Evolutionary conservation across 305 asterid genomes (phyloP).

Genomic region (Fraxinus angustifolia): DNA sequence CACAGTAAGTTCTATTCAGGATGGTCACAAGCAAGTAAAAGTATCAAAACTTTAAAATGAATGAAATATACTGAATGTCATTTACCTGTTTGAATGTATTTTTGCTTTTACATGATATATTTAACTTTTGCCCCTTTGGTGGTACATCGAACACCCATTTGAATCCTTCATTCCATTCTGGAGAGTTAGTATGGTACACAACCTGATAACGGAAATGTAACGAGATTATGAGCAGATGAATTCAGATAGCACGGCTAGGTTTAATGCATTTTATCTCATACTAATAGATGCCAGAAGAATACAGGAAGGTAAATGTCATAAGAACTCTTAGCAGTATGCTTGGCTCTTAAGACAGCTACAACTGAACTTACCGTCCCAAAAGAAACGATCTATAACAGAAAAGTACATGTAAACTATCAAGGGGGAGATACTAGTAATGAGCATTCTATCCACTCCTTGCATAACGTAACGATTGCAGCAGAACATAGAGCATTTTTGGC

Average conservation of each 20-base stretch:
- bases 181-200: slow-evolving; percentile 55
- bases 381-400: not conserved
- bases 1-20: not conserved
- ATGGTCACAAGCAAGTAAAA: not conserved
- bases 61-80: not conserved
- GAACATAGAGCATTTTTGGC: not conserved
- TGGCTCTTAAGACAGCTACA: not conserved
- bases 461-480: not conserved
- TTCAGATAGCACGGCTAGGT: not conserved
- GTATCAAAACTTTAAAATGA: slow-evolving; percentile 1
- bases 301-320: not conserved
- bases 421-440: not conserved
- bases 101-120: slow-evolving; percentile 61
- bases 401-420: not conserved
- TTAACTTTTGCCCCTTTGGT: slow-evolving; percentile 84
- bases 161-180: slow-evolving; percentile 81
- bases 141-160: slow-evolving; percentile 90
- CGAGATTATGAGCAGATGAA: not conserved
- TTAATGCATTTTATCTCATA: not conserved
- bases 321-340: not conserved
- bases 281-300: not conserved
- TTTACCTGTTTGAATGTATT: slow-evolving; percentile 83
- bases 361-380: not conserved
- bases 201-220: slow-evolving; percentile 40
- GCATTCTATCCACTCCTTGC: not conserved